Conservation (phyloP, 2,329 filamentous ascomycete species). For the Ceratocystis alfenasii region DNA sequence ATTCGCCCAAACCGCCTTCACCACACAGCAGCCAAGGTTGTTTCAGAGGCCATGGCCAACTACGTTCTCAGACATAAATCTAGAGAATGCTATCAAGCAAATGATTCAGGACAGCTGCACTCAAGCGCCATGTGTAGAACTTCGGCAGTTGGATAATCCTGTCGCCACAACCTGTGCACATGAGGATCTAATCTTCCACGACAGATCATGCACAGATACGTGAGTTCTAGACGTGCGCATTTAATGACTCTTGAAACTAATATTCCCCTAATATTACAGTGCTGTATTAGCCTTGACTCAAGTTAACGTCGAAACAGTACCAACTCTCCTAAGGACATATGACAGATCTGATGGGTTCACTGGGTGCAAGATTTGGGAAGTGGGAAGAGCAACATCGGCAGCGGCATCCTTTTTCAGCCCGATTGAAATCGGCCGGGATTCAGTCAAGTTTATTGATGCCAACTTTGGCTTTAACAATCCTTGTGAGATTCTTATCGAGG, state of each 20-base stretch:
- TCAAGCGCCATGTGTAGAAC: background rate
- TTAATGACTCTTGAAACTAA: background rate
- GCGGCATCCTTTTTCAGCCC: slow-evolving; percentile 28
- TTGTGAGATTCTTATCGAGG: slow-evolving; percentile 27
- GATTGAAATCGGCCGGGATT: slow-evolving; percentile 26
- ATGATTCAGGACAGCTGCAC: background rate
- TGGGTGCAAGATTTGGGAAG: slow-evolving; percentile 27
- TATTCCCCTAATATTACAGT: background rate
- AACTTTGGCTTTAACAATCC: slow-evolving; percentile 29
- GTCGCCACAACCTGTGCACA: background rate
- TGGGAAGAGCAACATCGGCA: slow-evolving; percentile 28
- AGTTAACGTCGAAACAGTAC: slow-evolving; percentile 19
- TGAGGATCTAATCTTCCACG: background rate
- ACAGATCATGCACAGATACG: background rate
- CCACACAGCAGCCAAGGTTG: background rate
- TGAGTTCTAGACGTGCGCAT: background rate
- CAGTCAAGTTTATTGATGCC: slow-evolving; percentile 27
- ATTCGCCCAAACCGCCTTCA: background rate
- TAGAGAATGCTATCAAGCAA: background rate
- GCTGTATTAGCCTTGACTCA: background rate
- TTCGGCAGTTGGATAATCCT: background rate
- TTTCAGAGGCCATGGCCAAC: background rate
- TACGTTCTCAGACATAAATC: background rate
- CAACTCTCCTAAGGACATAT: slow-evolving; percentile 27
- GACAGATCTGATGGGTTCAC: slow-evolving; percentile 23